Evolutionary conservation across 768 basidiomycete species (phyloP).

Genomic region (Galerina marginata): DNA sequence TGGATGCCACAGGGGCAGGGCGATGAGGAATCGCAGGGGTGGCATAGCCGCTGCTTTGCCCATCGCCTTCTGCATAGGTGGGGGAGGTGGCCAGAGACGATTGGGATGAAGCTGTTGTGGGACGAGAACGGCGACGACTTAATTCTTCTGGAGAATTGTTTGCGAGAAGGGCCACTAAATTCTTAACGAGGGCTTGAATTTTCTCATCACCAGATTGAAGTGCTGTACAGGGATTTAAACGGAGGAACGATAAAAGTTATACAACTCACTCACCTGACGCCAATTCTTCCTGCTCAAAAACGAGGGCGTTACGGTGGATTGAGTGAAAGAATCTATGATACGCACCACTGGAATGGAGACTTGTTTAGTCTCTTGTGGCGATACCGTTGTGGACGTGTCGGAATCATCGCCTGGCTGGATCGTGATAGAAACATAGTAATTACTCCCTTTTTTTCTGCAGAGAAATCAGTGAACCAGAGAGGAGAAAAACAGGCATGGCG

Average conservation of each 20-base stretch:
- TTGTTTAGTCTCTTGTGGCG: background rate
- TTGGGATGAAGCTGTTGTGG: constrained; percentile 1
- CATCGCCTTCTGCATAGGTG: background rate
- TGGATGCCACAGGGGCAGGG: constrained; percentile 4
- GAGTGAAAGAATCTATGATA: background rate
- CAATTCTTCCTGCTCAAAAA: background rate
- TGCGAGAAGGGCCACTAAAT: constrained; percentile 3
- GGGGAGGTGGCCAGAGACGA: constrained; percentile 7
- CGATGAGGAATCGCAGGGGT: constrained; percentile 7
- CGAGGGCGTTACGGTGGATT: background rate
- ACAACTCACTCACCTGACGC: background rate
- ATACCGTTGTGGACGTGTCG: background rate
- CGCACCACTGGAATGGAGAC: background rate
- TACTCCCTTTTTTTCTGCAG: constrained; percentile 10
- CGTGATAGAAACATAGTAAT: constrained; percentile 14
- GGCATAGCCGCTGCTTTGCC: background rate
- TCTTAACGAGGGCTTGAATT: constrained; percentile 13
- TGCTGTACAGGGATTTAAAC: background rate
- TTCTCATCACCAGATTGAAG: constrained; percentile 10
- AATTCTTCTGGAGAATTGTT: background rate
- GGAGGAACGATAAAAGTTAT: background rate
- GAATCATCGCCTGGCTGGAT: constrained; percentile 9
- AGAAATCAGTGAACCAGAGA: background rate
- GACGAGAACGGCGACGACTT: background rate
- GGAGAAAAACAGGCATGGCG: background rate